Base-by-base conservation (phyloP, 495 filamentous ascomycete species). In the Penicillium antarcticum region DNA sequence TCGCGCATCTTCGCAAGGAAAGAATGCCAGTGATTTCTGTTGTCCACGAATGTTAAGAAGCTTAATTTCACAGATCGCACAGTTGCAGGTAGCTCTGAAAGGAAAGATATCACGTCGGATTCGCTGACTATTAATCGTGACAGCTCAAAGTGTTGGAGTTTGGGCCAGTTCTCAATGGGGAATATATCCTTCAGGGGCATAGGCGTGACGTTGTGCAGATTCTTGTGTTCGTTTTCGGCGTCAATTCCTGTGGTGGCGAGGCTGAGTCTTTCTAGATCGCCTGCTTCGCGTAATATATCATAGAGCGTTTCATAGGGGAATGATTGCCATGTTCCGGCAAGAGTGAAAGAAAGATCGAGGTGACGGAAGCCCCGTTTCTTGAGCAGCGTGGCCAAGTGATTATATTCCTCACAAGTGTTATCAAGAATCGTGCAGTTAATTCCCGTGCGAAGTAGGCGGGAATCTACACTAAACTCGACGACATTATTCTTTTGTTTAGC, bases 351-450 rank as follows among this genome's bases (percentile, higher is more conserved):
- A 33, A 53, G 51, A 40, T 52, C 49, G 8, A 52, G 17, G 42
- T 36, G 49, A 39, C 49, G 16, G 21, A 52, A 52, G 35, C 33
- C 33, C 16, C 41, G 49, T 18, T 40, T 39, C 40, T 43, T 44
- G 34, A 52, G 36, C 26, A 52, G 36, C 42, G 41, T 32, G 29
- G 31, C 19, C 31, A 57, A 19, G 21, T 52, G 8, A 36, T 52
- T 17, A 19, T 57, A 48, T 29, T 57, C 55, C 47, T 45, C 49
- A 29, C 49, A 57, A 17, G 55, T 38, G 9, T 53, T 24, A 42
- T 57, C 55, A 31, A 57, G 45, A 12, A 57, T 37, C 35, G 39
- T 52, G 34, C 49, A 57, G 34, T 45, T 57, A 13, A 57, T 48
- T 13, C 50, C 55, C 6, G 44, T 58, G 43, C 12, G 46, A 26